Evolutionary conservation across 1,284 basidiomycete species (phyloP), one percentile per base, ranked within the genome.

Genomic region (Cystobasidiaceae sp.): DNA sequence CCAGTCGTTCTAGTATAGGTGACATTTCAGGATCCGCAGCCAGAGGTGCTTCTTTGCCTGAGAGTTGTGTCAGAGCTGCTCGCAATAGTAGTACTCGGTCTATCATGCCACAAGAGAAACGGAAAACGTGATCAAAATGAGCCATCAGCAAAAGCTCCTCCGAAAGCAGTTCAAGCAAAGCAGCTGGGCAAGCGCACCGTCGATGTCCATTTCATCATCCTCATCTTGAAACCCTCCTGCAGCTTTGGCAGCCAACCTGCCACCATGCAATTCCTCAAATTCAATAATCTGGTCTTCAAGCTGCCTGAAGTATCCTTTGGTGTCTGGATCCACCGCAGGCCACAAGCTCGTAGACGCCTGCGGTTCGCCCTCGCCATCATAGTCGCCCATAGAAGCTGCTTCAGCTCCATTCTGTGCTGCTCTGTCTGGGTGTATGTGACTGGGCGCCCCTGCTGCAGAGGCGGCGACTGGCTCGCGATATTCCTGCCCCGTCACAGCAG

Each of bases 11-110:
- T 56, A 97, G 78, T 50, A 94, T 84, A 30, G 87, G 82, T 0
- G 90, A 90, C 70, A 89, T 92, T 67, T 96, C 92, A 1, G 89
- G 88, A 77, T 97, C 93, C 0, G 92, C 92, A 0, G 91, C 86
- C 15, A 94, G 83, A 69, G 88, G 85, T 54, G 87, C 86, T 77
- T 96, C 93, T 74, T 93, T 90, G 4, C 84, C 86, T 17, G 82
- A 82, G 82, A 94, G 86, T 72, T 94, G 90, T 19, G 82, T 81
- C 43, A 97, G 78, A 15, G 91, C 90, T 1, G 90, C 89, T 25
- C 87, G 79, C 60, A 97, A 84, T 74, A 97, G 92, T 64, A 90
- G 78, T 25, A 86, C 83, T 62, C 86, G 84, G 74, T 91, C 92
- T 93, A n/a, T n/a, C n/a, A n/a, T n/a, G n/a, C n/a, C n/a, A n/a